Conservation (phyloP, 2,329 filamentous ascomycete species). For the Sporothrix protearum region DNA sequence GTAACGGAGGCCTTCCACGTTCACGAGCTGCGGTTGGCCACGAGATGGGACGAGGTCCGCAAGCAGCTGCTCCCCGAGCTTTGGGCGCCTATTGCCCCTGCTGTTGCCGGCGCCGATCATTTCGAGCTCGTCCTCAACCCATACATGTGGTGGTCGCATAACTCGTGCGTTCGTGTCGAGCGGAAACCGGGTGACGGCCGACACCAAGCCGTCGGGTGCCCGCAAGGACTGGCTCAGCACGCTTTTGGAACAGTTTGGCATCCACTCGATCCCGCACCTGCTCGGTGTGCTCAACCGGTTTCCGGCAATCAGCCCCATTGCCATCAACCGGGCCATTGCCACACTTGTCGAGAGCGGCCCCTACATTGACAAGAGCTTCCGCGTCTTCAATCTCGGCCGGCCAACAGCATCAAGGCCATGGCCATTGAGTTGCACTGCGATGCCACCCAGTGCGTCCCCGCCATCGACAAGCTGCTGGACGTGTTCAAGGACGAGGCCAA, state of each 20-base stretch:
- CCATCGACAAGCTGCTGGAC: conserved; percentile 28
- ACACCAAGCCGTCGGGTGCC: conserved; percentile 25
- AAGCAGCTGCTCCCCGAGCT: conserved; percentile 27
- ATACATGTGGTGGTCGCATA: conserved; percentile 27
- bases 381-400: conserved; percentile 32
- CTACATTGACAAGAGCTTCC: conserved; percentile 32
- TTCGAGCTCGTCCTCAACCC: conserved; percentile 33
- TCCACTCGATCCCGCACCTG: conserved; percentile 26
- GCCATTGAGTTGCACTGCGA: conserved; percentile 31
- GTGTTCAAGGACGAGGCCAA: conserved; percentile 28
- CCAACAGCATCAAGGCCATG: conserved; percentile 30
- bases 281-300: conserved; percentile 28
- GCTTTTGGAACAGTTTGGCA: conserved; percentile 29
- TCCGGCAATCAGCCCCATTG: conserved; percentile 27
- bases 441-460: conserved; percentile 27
- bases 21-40: conserved; percentile 28
- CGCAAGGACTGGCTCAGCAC: conserved; percentile 29
- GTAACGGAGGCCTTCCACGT: conserved; percentile 29
- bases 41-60: conserved; percentile 30
- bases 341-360: conserved; percentile 30
- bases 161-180: conserved; percentile 29
- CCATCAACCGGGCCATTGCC: conserved; percentile 29
- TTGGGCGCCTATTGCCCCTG: conserved; percentile 27
- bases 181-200: conserved; percentile 24
- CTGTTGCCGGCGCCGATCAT: conserved; percentile 29